phyloP scores from a whole-genome alignment of 192 early-diverging fungal genomes.

The Entomortierella lignicola region DNA sequence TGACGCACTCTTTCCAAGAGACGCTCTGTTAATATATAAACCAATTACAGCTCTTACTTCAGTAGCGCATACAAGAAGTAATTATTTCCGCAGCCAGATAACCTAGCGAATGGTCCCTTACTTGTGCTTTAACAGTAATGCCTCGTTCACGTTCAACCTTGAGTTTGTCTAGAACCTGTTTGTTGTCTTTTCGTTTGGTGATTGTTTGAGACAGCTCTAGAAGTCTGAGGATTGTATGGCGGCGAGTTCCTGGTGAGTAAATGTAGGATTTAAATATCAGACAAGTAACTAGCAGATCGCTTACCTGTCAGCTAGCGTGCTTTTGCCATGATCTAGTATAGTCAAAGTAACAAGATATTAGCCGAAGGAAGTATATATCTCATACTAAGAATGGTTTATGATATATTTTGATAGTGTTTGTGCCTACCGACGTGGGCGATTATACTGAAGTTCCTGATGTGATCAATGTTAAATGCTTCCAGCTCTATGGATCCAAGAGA shows the following conservation, averaged over 20 bases:
- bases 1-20: slow-evolving; percentile 74
- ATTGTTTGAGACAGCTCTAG: slow-evolving; percentile 94
- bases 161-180: slow-evolving; percentile 96
- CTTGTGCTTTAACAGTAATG: slow-evolving; percentile 98
- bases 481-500: slow-evolving; percentile 62
- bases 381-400: no score
- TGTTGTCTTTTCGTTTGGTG: slow-evolving; percentile 72
- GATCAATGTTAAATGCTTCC: slow-evolving; percentile 76
- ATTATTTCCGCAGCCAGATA: neutral
- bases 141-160: slow-evolving; percentile 96
- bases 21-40: neutral
- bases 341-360: no score
- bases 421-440: slow-evolving; percentile 80
- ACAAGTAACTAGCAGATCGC: neutral
- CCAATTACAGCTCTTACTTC: neutral
- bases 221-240: slow-evolving; percentile 57
- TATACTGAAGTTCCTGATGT: slow-evolving; percentile 94
- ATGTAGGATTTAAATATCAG: neutral
- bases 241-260: neutral
- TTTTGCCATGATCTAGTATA: slow-evolving; percentile 83
- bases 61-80: no score
- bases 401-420: no score
- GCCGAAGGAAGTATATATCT: no score
- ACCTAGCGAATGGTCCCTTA: slow-evolving; percentile 14
- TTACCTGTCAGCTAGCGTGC: slow-evolving; percentile 88